Percentiles rank a stretch among this genome's conserved stretches.
phyloP scores from a whole-genome alignment of 768 basidiomycete genomes.

The Dioszegia crocea region DNA sequence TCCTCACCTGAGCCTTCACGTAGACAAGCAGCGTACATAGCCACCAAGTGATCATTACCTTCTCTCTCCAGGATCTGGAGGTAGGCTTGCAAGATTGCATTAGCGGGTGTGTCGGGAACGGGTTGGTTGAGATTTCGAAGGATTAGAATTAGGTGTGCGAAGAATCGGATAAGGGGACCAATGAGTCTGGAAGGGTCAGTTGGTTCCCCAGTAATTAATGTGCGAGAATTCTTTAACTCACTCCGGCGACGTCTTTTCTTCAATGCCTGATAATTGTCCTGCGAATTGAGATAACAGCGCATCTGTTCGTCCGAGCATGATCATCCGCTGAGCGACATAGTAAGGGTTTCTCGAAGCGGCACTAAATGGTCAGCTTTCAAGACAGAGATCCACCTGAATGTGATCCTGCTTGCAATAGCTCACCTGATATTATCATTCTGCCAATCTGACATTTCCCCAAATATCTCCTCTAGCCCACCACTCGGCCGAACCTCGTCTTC shows the following conservation, averaged over 20 bases:
- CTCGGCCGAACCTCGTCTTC: constrained; percentile 64
- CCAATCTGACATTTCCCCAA: constrained; percentile 40
- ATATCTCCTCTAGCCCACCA: constrained; percentile 47
- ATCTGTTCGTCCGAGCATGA: constrained; percentile 55
- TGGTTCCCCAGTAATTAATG: too few relatives aligned
- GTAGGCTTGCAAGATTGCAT: constrained; percentile 81
- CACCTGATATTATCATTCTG: constrained; percentile 43
- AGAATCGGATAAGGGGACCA: constrained; percentile 67
- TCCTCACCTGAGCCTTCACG: constrained; percentile 83
- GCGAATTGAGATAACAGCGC: constrained; percentile 61
- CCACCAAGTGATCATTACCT: constrained; percentile 78
- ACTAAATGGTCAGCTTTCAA: constrained; percentile 15
- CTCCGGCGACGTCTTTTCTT: constrained; percentile 46
- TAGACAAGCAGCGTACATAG: constrained; percentile 86
- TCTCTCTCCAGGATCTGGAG: constrained; percentile 78
- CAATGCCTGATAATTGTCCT: constrained; percentile 34
- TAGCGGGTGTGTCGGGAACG: constrained; percentile 69
- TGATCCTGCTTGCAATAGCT: too few relatives aligned
- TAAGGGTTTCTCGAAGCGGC: constrained; percentile 47
- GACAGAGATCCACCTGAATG: constrained; percentile 17
- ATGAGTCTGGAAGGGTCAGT: constrained; percentile 38
- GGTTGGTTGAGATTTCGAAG: constrained; percentile 73
- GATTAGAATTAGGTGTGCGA: constrained; percentile 86
- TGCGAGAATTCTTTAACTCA: too few relatives aligned
- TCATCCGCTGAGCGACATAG: constrained; percentile 48